Base-by-base conservation (phyloP, 1,139 yeast species). In the Geotrichum klebahnii region DNA sequence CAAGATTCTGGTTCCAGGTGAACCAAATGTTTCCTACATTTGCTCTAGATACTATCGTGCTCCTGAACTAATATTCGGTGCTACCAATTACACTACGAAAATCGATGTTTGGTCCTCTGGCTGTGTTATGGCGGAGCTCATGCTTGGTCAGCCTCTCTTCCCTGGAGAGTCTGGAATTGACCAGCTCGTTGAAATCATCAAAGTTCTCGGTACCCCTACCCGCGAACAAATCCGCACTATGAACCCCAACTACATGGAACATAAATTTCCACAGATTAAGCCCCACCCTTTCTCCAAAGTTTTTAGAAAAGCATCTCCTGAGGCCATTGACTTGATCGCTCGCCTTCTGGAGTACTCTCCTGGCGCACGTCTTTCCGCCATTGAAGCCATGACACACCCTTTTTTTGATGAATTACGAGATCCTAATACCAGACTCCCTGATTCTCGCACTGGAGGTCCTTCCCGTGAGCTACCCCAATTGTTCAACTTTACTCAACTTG, bases 161-260 rank as follows among this genome's bases (percentile, higher is more conserved):
- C 98, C 98, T 8, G 98, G 98, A 47, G 97, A 92, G 67, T 83
- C 92, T 53, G 97, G 98, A 44, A 90, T 92, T 56, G 98, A 92
- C 69, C 98, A 92, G 69, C 77, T 92, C 63, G 98, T 92, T 23
- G 98, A 92, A 68, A 92, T 92, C 62, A 92, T 92, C 67, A 92
- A 92, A 68, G 88, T 92, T 28, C 75, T 92, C 64, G 98, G 98
- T 10, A 92, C 98, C 1, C 98, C 98, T 14, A 76, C 95, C 20
- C 81, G 86, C 56, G 96, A 89, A 46, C 97, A 92, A 69, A 92
- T 92, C 60, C 79, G 83, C 65, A 80, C 90, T 56, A 92, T 92
- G 98, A 92, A 92, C 69, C 96, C 97, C 53, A 90, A 89, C 69
- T 94, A 92, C 71, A 86, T 88, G 84, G 98, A 92, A 67, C 97